Base-by-base conservation (phyloP, 106 monocot species). In the Cymbidium sinense region DNA sequence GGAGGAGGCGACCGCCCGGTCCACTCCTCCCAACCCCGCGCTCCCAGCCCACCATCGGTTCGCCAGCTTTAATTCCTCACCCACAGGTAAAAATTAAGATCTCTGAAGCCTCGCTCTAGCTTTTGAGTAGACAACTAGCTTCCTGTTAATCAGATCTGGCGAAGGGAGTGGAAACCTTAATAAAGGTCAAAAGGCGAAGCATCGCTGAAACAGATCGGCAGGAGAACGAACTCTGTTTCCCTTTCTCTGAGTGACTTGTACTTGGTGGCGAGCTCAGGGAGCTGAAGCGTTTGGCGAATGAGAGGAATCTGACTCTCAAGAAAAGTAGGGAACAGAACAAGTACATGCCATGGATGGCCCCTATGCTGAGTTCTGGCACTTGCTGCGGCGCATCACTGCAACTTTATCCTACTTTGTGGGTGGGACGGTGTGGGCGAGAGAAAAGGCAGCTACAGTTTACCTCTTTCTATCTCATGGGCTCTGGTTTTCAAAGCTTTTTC, bases 31-130 rank as follows among this genome's bases (percentile, higher is more conserved):
- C 73, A 84, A 75, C 35, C 71, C 76, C 43, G 58, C 43, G 50
- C 62, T 85, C 15, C 84, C 87, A 10, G 83, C 75, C 87, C 89
- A 89, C 92, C 92, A 89, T 70, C 92, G 47, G 83, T 92, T 83
- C 51, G 89, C 84, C 88, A 86, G 82, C 71, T 71, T 62, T 6
- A 41, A 41, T 41, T 6, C 9, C 41, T 41, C 41, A 41, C 41
- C 41, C 41, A 9, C 41, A 41, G 9, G 41, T 41, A 41, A 41
- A 41, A 7, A 41, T 41, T 41, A 41, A 41, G 41, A 41, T 41
- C 41, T 41, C 41, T 41, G 41, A 6, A 41, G 41, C 8, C 41
- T 41, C 8, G 41, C 41, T 41, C 41, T 41, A 41, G 5, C 41
- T 41, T 41, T n/a, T n/a, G n/a, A n/a, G n/a, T n/a, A n/a, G n/a